phyloP scores from a whole-genome alignment of 495 filamentous ascomycete genomes.

The Penicillium desertorum region DNA sequence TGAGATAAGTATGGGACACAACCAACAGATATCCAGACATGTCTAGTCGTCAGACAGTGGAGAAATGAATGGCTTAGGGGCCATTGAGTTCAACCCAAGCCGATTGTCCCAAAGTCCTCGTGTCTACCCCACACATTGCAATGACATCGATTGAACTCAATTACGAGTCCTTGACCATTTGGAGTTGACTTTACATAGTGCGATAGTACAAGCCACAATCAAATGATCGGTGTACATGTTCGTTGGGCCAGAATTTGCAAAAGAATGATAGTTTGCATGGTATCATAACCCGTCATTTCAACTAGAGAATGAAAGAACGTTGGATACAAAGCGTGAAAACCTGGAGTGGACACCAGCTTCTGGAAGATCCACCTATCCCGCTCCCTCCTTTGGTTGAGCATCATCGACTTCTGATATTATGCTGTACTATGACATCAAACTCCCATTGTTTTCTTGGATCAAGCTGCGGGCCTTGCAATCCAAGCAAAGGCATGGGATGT shows the following conservation, averaged over 20 bases:
- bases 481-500: conserved; percentile 7
- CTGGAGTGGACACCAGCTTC: conserved; percentile 17
- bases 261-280: too few relatives aligned
- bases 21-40: neutral
- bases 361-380: conserved; percentile 17
- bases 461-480: conserved; percentile 16
- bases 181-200: neutral
- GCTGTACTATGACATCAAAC: conserved; percentile 14
- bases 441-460: conserved; percentile 10
- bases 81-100: neutral
- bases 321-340: conserved; percentile 3
- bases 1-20: neutral
- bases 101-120: neutral
- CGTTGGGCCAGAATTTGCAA: neutral
- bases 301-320: neutral
- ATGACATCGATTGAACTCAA: conserved; percentile 11
- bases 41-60: conserved; percentile 5
- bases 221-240: neutral
- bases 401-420: conserved; percentile 27
- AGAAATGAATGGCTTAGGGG: neutral
- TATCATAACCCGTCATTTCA: neutral
- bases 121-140: conserved; percentile 5
- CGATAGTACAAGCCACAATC: neutral
- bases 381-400: conserved; percentile 15
- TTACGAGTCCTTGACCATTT: neutral